Percentiles rank a stretch among this genome's conserved stretches.
Conservation (phyloP, 208 protist genomes). For the Wallacemonas sp. region DNA sequence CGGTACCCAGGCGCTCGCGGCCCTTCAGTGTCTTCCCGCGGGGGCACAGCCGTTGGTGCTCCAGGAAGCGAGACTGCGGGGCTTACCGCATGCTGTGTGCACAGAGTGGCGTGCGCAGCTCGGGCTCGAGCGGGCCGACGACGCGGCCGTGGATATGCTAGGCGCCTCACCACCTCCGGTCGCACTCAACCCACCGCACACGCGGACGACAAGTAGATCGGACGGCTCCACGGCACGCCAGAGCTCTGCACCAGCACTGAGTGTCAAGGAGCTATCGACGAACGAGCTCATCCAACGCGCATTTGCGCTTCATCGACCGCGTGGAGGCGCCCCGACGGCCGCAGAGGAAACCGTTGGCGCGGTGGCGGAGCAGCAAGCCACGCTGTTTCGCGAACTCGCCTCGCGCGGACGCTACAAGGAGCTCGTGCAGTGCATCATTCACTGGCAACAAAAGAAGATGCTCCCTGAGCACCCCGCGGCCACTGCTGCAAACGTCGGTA, state of each 20-base stretch:
- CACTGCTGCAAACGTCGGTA: conserved; percentile 1
- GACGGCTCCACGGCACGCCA: not conserved
- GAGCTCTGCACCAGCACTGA: not conserved
- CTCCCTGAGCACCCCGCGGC: conserved; percentile 18
- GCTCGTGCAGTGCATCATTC: conserved; percentile 59
- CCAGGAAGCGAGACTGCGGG: conserved; percentile 1
- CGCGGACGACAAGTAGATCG: too few species aligned
- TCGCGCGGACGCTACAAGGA: conserved; percentile 22
- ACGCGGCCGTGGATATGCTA: not conserved
- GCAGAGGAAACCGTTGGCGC: not conserved
- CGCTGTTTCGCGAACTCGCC: conserved; percentile 20
- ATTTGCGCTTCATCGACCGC: conserved; percentile 23
- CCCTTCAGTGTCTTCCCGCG: not conserved
- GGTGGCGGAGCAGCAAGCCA: not conserved
- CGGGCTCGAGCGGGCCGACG: not conserved
- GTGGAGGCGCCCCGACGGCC: not conserved
- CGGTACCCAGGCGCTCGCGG: not conserved
- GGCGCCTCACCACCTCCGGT: not conserved
- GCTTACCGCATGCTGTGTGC: conserved; percentile 12
- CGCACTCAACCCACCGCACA: not conserved
- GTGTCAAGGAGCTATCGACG: conserved; percentile 17
- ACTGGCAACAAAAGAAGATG: conserved; percentile 41
- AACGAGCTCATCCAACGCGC: conserved; percentile 21
- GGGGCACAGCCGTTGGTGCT: conserved; percentile 14
- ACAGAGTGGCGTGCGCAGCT: conserved; percentile 1